Base-by-base conservation (phyloP, 495 filamentous ascomycete genomes). In the Penicillium psychrofluorescens region DNA sequence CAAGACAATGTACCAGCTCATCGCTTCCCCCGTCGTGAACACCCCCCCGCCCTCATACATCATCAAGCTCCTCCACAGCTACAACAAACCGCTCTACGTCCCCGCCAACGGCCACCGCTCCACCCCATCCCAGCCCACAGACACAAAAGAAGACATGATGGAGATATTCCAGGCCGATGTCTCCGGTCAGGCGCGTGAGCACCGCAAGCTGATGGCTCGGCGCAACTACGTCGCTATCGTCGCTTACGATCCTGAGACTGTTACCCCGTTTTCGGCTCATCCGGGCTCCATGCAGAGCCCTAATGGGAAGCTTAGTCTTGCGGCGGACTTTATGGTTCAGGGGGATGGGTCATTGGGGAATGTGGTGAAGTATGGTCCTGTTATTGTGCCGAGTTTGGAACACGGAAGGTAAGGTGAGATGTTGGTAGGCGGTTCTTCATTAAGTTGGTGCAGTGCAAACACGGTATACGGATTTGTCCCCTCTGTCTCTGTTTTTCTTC, bases 141-240 rank as follows among this genome's bases (percentile, higher is more conserved):
- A 98, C 58, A 98, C 92, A 32, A 98, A 98, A 63, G 92, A 98
- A 64, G 92, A 98, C 60, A 98, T 98, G 92, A 90, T 97, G 82
- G 92, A 98, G 68, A 88, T 98, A 50, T 98, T 98, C 76, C 84
- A 90, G 59, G 83, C 76, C 7, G 92, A 98, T 54, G 86, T 91
- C 12, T 85, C 78, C 40, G 90, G 94, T 11, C 70, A 78, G 27
- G 67, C 80, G 1, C 74, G 94, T 16, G 92, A 98, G 65, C 69
- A 85, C 50, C 86, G 87, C 61, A 85, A 88, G 55, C 75, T 98
- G 30, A 97, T 97, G 92, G 88, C 80, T 4, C 66, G 94, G 22
- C 68, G 92, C 31, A 97, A 96, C 53, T 98, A 97, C 51, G 85
- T 89, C n/a, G 91, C 90, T 10, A 84, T 92, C 51, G 86, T 95